Conservation (phyloP, 2,329 filamentous ascomycete species). For the Pyrenochaeta sp. region DNA sequence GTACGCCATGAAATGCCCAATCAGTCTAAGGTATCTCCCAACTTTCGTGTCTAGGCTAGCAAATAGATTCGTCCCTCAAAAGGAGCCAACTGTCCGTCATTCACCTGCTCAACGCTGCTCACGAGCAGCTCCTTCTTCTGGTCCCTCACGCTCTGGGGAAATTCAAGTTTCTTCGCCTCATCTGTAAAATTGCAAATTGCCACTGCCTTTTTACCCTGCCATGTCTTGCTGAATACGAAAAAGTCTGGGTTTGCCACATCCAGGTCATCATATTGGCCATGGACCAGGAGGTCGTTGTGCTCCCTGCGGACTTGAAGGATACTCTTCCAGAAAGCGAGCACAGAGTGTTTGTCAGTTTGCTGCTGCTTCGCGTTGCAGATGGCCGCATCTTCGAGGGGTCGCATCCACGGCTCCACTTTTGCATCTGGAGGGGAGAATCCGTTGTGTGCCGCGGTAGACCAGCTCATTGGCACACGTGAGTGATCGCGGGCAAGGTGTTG, state of each 20-base stretch:
- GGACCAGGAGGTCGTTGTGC: conserved; percentile 66
- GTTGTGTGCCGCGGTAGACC: conserved; percentile 63
- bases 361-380: conserved; percentile 67
- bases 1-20: too few species aligned
- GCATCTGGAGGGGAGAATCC: conserved; percentile 63
- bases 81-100: conserved; percentile 27
- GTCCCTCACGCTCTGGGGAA: conserved; percentile 40
- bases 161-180: conserved; percentile 36
- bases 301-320: conserved; percentile 63
- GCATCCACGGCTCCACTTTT: conserved; percentile 66
- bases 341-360: conserved; percentile 50
- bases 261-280: conserved; percentile 64
- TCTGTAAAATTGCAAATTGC: conserved; percentile 47
- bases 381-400: conserved; percentile 62
- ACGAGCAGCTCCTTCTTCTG: conserved; percentile 39
- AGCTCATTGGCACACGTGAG: conserved; percentile 73
- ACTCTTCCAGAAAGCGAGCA: conserved; percentile 68
- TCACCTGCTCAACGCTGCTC: conserved; percentile 22
- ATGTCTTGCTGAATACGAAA: conserved; percentile 58
- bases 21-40: too few species aligned
- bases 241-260: conserved; percentile 62
- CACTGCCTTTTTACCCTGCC: conserved; percentile 37
- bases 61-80: conserved; percentile 43
- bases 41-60: conserved; percentile 18
- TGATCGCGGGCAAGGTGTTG: conserved; percentile 70